Percentiles rank a stretch among this genome's conserved stretches.
phyloP scores from a whole-genome alignment of 129 eudicot species.

The Flaveria bidentis region DNA sequence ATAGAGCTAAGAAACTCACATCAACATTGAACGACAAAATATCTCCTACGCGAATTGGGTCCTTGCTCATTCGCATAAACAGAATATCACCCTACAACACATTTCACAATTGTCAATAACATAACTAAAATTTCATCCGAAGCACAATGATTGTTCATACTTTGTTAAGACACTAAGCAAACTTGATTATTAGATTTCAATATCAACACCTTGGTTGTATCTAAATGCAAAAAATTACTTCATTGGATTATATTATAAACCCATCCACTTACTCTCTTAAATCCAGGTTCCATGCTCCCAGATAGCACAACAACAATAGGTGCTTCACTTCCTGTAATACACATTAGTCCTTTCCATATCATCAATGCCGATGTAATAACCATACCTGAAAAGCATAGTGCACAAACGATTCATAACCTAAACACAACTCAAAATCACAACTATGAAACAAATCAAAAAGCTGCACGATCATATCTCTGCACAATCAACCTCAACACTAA shows the following conservation, averaged over 20 bases:
- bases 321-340: conserved; percentile 22
- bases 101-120: background rate
- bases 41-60: conserved; percentile 24
- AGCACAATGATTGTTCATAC: background rate
- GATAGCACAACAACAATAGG: conserved; percentile 26
- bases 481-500: background rate
- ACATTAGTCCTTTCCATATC: conserved; percentile 27
- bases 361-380: conserved; percentile 22
- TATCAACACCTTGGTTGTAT: background rate
- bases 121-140: background rate
- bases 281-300: conserved; percentile 31
- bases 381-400: conserved; percentile 20
- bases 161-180: background rate
- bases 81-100: conserved; percentile 25
- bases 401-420: background rate
- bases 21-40: conserved; percentile 20
- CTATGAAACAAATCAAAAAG: background rate
- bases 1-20: background rate
- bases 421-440: background rate
- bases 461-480: background rate
- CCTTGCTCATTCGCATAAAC: conserved; percentile 25
- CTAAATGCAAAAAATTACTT: conserved; percentile 3
- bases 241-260: background rate
- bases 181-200: background rate
- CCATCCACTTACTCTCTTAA: conserved; percentile 16